A percentile compares a stretch with the other conserved stretches of the same genome.
These are phyloP conservation scores for Jatropha podagrica DNA, from an alignment of 441 rosid genomes.

Conservation along the genomic window DNA sequence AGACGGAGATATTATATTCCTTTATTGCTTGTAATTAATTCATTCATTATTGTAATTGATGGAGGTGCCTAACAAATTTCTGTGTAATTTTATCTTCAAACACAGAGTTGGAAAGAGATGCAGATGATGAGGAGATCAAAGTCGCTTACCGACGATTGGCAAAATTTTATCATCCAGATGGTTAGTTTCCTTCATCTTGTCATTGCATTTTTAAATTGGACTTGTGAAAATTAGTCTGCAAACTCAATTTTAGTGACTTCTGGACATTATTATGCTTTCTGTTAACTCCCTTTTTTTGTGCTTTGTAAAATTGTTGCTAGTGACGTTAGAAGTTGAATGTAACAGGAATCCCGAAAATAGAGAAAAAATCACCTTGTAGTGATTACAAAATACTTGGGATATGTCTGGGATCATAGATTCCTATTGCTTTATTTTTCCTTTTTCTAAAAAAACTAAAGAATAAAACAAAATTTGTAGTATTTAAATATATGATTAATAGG, in stretches of 20 bases:
- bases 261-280: background rate
- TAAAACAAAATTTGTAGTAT: background rate
- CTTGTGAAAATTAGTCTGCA: background rate
- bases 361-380: background rate
- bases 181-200: constrained; percentile 36
- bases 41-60: too few relatives aligned
- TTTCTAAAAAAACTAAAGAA: background rate
- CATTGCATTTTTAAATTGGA: background rate
- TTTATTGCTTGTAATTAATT: background rate
- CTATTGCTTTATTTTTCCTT: background rate
- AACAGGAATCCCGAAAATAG: background rate
- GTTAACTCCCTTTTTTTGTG: background rate
- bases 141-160: constrained; percentile 86
- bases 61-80: background rate
- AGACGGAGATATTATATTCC: background rate
- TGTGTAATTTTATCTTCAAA: constrained; percentile 8
- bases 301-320: background rate
- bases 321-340: background rate
- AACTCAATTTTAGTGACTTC: background rate
- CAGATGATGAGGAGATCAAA: constrained; percentile 83
- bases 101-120: constrained; percentile 80
- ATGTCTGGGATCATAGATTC: background rate
- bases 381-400: background rate
- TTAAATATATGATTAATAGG: background rate
- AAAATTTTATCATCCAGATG: constrained; percentile 94